Evolutionary conservation across 805 yeast genomes (phyloP), one percentile per base, ranked within the genome.

Genomic region (Zygosaccharomyces bisporus): DNA sequence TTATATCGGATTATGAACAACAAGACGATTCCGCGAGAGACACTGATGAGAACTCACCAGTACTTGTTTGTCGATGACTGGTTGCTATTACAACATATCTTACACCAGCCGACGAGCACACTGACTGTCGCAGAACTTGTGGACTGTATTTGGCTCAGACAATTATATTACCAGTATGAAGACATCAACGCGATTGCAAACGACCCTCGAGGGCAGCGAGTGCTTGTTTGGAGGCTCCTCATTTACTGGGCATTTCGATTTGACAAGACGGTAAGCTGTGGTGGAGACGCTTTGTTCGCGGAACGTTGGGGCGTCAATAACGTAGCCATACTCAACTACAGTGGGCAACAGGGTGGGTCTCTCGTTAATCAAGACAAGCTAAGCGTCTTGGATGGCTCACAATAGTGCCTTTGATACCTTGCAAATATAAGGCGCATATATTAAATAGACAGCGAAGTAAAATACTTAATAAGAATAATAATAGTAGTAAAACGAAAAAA

Each of bases 141-240:
- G 2, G 61, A 69, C 35, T 74, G 79, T 5, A 75, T 84, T 49
- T 52, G 79, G 32, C 80, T 78, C 47, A 69, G 89, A 45, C 80
- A 79, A 20, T 60, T 83, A 34, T 67, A 79, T 12, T 68, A 70
- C 46, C 44, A 50, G 10, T 55, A 45, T 1, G 70, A 64, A 18
- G 66, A 69, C 41, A 35, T 69, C 18, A 48, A 63, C 47, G 45
- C 42, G 33, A 43, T 71, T 52, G 69, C 67, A 5, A 47, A 63
- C 16, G 63, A 67, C 35, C 63, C 63, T 10, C 50, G 67, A 16
- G 67, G 75, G 21, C 43, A 68, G 30, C 61, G 68, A 34, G 52
- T 78, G 17, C 55, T 75, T 17, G 57, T 68, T 30, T 74, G 58
- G 56, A 51, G 68, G 40, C 68, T 60, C 47, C 71, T 35, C 57